Evolutionary conservation across 805 yeast species (phyloP), one percentile per base, ranked within the genome.

Genomic region (Metschnikowia borealis): DNA sequence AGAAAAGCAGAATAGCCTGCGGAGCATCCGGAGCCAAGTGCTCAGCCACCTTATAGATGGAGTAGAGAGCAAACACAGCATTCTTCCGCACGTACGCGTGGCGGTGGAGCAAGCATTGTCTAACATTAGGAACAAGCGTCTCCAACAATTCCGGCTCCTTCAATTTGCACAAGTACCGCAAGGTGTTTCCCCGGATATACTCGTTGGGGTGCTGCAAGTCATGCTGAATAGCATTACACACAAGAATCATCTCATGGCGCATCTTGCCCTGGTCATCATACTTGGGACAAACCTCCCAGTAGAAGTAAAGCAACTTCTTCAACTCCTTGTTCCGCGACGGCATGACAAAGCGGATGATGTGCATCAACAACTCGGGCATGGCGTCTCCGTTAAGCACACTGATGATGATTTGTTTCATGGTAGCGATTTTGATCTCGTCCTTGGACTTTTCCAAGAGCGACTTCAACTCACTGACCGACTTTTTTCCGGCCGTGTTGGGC

Each of bases 141-240:
- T 95, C 99, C 65, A 94, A 79, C 56, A 94, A 79, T 68, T 94
- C 99, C 2, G 95, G 86, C 72, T 94, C 98, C 64, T 84, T 86
- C 65, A 94, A 78, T 66, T 94, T 95, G 53, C 92, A 82, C 63
- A 95, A 78, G 69, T 90, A 92, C 63, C 98, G 83, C 69, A 94
- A 77, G 8, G 98, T 92, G 62, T 89, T 89, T 59, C 99, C 99
- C 63, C 98, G 83, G 57, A 94, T 86, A 66, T 85, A 94, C 71
- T 94, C 99, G 75, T 94, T 94, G 46, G 99, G 97, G 71, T 95
- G 99, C 71, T 91, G 97, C 61, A 94, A 80, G 67, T 94, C 99
- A 69, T 90, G 91, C 70, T 94, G 96, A 63, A 94, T 89, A 48
- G 98, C 97, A 68, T 95, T 95, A 75, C 98, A 94, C 46, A 92